These are phyloP conservation scores for Acacia crassicarpa DNA, from an alignment of 306 rosid genomes.

Conservation along the genomic window DNA sequence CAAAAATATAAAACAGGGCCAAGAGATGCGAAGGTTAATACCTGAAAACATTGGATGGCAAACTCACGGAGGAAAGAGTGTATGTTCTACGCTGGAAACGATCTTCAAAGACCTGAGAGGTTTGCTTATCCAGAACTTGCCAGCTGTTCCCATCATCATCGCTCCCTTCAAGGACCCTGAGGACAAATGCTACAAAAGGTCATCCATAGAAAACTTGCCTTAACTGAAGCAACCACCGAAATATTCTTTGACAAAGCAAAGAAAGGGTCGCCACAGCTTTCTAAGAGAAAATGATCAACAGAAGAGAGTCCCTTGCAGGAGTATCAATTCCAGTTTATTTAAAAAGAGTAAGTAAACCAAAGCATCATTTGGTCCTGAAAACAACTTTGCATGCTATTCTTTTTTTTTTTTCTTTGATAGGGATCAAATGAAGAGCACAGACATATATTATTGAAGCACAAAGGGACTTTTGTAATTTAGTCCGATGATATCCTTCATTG, in stretches of 20 bases:
- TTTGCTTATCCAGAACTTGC: constrained; percentile 69
- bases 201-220: constrained; percentile 15
- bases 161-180: constrained; percentile 90
- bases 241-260: not conserved
- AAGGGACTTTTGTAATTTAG: too few species aligned
- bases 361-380: not conserved
- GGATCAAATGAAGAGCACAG: too few species aligned
- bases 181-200: constrained; percentile 8
- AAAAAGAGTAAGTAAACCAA: not conserved
- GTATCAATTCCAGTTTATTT: not conserved
- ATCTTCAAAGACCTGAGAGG: constrained; percentile 56
- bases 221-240: constrained; percentile 1
- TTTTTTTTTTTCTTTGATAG: too few species aligned
- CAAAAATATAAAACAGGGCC: not conserved
- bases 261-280: constrained; percentile 5
- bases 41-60: constrained; percentile 66
- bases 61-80: constrained; percentile 45
- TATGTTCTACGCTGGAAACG: constrained; percentile 72
- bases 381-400: too few species aligned
- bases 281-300: not conserved
- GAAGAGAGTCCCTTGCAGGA: not conserved
- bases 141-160: constrained; percentile 72
- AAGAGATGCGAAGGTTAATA: constrained; percentile 8
- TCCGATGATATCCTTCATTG: too few species aligned
- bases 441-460: too few species aligned